Conservation (phyloP, 176 grass and related monocot species). For the Cymbopogon citratus region DNA sequence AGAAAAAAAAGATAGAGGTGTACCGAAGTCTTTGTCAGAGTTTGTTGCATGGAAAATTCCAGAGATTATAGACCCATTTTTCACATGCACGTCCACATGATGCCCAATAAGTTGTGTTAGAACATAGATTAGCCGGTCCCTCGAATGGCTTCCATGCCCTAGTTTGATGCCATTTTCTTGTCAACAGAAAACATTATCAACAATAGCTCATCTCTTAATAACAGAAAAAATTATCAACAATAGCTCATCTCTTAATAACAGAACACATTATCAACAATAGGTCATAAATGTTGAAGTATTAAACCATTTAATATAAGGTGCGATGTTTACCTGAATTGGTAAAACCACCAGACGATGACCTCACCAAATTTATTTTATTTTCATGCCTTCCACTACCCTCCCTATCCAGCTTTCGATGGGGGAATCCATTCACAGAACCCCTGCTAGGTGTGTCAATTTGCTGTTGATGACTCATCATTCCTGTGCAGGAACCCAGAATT, state of each 20-base stretch:
- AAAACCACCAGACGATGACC: slow-evolving; percentile 38
- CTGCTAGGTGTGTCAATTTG: slow-evolving; percentile 44
- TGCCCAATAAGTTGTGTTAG: slow-evolving; percentile 70
- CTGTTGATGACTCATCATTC: slow-evolving; percentile 72
- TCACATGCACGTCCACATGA: slow-evolving; percentile 80
- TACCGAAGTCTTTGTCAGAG: slow-evolving; percentile 92
- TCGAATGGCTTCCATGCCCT: slow-evolving; percentile 41
- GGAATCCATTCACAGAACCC: slow-evolving; percentile 45
- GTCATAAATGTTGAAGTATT: neutral
- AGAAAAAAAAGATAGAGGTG: neutral
- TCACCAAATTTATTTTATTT: slow-evolving; percentile 41
- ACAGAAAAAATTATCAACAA: too few species aligned
- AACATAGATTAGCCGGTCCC: slow-evolving; percentile 77
- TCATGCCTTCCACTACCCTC: slow-evolving; percentile 54
- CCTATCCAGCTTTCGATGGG: slow-evolving; percentile 48
- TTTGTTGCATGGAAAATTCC: slow-evolving; percentile 87
- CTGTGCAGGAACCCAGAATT: slow-evolving; percentile 19
- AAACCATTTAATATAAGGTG: slow-evolving; percentile 4
- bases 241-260: slow-evolving; percentile 38
- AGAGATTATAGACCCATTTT: slow-evolving; percentile 94
- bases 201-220: neutral
- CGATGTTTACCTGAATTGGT: slow-evolving; percentile 34
- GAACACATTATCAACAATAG: slow-evolving; percentile 21
- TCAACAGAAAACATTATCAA: slow-evolving; percentile 37
- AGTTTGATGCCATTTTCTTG: slow-evolving; percentile 59